These are phyloP conservation scores for Trypanosoma platydactyli DNA, from an alignment of 208 protist species.

Conservation along the genomic window DNA sequence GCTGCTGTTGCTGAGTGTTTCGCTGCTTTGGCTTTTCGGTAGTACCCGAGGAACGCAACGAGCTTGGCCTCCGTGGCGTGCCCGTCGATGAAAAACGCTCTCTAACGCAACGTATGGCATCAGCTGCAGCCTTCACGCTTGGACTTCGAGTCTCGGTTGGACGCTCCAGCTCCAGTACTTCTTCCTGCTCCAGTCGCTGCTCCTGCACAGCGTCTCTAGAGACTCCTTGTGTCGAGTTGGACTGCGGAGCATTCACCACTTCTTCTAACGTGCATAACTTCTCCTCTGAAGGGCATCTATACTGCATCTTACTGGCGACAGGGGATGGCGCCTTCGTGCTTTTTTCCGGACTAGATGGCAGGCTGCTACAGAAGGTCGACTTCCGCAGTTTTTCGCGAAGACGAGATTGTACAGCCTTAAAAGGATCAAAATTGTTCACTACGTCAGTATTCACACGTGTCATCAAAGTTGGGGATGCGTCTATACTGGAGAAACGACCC, in stretches of 20 bases:
- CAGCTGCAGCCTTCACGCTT: not conserved
- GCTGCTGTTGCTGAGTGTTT: not conserved
- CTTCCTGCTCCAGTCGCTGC: not conserved
- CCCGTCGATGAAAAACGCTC: not conserved
- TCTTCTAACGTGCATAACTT: not conserved
- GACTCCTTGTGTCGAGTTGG: not conserved
- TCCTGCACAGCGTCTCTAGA: not conserved
- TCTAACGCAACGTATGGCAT: constrained; percentile 2
- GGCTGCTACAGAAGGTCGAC: not conserved
- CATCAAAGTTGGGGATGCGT: not conserved
- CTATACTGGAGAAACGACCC: not conserved
- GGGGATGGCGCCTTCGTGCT: constrained; percentile 10
- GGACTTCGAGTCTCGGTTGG: not conserved
- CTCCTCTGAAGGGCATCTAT: not conserved
- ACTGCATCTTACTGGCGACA: not conserved
- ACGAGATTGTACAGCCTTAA: constrained; percentile 50
- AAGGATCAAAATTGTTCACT: constrained; percentile 44
- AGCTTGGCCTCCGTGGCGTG: not conserved
- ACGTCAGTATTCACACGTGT: not conserved
- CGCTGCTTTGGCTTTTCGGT: not conserved
- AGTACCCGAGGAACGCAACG: not conserved
- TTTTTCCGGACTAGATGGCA: constrained; percentile 5
- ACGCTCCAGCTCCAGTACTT: not conserved
- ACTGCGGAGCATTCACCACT: not conserved
- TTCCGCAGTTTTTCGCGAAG: constrained; percentile 53